These are phyloP conservation scores for Lactifluus piperatus DNA, from an alignment of 768 basidiomycete species.

Conservation along the genomic window DNA sequence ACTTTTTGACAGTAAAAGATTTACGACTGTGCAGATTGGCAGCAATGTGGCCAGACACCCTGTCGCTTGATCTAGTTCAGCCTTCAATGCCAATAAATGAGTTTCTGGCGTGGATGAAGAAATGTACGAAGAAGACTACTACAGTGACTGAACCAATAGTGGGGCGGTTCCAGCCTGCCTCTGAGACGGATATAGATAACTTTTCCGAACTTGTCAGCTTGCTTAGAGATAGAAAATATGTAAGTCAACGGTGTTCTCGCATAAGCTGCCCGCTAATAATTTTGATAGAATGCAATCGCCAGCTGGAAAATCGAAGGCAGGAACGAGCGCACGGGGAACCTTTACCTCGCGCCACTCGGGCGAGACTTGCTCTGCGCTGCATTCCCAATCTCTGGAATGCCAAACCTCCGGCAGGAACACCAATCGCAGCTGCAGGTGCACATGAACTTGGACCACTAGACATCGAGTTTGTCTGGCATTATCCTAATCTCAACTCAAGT, in stretches of 20 bases:
- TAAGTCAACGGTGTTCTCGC: neutral
- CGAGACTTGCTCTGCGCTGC: neutral
- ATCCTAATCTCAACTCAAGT: neutral
- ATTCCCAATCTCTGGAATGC: neutral
- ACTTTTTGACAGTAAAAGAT: neutral
- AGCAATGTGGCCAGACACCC: neutral
- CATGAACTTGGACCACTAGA: neutral
- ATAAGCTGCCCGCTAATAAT: neutral
- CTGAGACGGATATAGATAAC: neutral
- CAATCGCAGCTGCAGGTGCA: neutral
- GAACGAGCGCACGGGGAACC: neutral
- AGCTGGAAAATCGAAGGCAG: neutral
- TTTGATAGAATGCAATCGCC: neutral
- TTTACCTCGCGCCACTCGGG: conserved; percentile 3
- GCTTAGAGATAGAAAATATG: neutral
- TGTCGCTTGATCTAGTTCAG: neutral
- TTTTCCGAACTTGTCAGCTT: neutral
- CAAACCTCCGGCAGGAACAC: neutral
- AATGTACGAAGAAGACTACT: neutral
- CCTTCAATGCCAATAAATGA: neutral
- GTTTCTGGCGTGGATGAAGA: neutral
- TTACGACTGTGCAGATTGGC: neutral
- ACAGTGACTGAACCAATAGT: neutral
- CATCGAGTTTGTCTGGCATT: neutral
- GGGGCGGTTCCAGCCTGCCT: neutral